Base-by-base conservation (phyloP, 148 eudicot genomes). In the Hydrangea macrophylla region DNA sequence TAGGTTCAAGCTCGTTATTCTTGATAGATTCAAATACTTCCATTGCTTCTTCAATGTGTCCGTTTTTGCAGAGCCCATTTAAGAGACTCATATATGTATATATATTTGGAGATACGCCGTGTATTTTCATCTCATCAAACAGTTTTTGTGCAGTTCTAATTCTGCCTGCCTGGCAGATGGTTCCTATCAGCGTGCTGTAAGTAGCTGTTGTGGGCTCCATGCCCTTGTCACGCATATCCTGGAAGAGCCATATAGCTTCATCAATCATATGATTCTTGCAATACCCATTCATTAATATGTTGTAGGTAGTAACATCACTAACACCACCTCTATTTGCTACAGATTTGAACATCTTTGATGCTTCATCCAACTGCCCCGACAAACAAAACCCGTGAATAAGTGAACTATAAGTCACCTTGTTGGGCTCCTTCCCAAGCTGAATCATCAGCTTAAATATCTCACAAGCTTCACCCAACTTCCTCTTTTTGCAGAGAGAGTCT, bases 61-160 rank as follows among this genome's bases (percentile, higher is more conserved):
- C 79, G 51, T 75, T 79, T 68, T 62, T 75, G 69, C 79, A 79
- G 3, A 79, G 69, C 48, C 82, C 82, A 68, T 72, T 70, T 44
- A 79, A 63, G 12, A 75, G 31, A 48, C 71, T 68, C 32, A 62
- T 54, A 57, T 67, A 79, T 30, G 78, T 64, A 63, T 54, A 35
- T 55, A 55, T 28, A 76, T 76, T 30, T 36, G 72, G 72, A 56
- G 67, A 53, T 15, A 76, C 62, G 48, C 70, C 65, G 42, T 31
- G 51, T 31, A 33, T 31, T 30, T 71, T 39, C 71, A 71, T 76
- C 23, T 71, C 72, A 32, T 32, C 26, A 40, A 66, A 71, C 15
- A 76, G 67, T n/a, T 57, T 44, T 58, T 35, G 24, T 13, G 80
- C 76, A 26, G 68, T 65, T 58, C 56, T 64, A 59, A 72, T 45